phyloP scores from a whole-genome alignment of 2,329 filamentous ascomycete species.

The Neoscytalidium dimidiatum region DNA sequence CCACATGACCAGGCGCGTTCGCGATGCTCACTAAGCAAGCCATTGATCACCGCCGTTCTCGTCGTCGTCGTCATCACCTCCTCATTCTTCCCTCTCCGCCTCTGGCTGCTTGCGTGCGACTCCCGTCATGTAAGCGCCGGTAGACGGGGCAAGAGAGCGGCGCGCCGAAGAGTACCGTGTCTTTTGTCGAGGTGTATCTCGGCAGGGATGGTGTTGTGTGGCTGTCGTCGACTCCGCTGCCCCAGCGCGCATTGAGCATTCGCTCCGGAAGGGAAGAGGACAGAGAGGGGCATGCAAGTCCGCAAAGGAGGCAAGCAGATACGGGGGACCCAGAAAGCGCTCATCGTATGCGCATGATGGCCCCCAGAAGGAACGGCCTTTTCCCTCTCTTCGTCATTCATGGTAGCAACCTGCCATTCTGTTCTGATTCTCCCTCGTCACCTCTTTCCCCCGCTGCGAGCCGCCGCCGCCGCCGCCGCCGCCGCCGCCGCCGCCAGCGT shows the following conservation, averaged over 20 bases:
- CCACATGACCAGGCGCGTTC: neutral
- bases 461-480: neutral
- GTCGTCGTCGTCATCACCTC: conserved; percentile 11
- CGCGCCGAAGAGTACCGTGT: neutral
- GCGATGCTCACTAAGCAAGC: conserved; percentile 17
- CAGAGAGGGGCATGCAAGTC: neutral
- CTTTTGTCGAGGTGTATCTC: neutral
- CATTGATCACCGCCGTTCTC: conserved; percentile 10
- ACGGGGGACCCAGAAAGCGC: no score
- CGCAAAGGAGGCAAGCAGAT: neutral
- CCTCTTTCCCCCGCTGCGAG: neutral
- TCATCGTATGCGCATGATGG: conserved; percentile 1
- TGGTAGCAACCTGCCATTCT: neutral
- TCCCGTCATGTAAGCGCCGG: conserved; percentile 10
- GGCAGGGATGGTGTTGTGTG: neutral
- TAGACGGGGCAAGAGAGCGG: neutral
- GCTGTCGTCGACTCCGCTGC: neutral
- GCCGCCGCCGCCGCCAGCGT: neutral
- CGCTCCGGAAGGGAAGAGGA: neutral
- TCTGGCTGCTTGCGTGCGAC: neutral
- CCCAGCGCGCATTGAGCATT: neutral
- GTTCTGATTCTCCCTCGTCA: neutral
- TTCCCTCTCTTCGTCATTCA: neutral
- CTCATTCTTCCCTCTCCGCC: neutral
- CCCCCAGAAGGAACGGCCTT: neutral